Evolutionary conservation across 2,329 filamentous ascomycete species (phyloP).

Genomic region (Colletotrichum abscissum): DNA sequence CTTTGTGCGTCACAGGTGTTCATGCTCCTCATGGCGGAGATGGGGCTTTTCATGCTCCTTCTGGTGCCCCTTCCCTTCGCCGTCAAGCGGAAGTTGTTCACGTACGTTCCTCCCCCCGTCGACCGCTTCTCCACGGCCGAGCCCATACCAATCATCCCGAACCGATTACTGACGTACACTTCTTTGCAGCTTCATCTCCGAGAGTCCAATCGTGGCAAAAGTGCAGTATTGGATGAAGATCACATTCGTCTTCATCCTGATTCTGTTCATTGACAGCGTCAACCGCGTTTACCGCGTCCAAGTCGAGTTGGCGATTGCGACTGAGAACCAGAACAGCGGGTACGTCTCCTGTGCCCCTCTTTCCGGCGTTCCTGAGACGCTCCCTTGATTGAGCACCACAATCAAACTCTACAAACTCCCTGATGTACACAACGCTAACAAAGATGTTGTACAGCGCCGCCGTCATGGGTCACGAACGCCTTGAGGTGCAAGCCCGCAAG

Average conservation of each 20-base stretch:
- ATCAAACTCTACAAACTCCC: neutral
- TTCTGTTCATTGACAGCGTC: slow-evolving; percentile 97
- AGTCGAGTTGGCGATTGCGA: slow-evolving; percentile 81
- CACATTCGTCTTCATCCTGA: slow-evolving; percentile 98
- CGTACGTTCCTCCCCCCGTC: slow-evolving; percentile 53
- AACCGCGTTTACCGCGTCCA: slow-evolving; percentile 86
- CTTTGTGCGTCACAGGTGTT: slow-evolving; percentile 72
- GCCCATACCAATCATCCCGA: neutral
- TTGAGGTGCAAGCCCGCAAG: slow-evolving; percentile 99
- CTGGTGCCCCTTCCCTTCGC: slow-evolving; percentile 91
- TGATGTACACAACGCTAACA: neutral
- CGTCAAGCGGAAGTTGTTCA: slow-evolving; percentile 86
- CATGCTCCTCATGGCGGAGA: slow-evolving; percentile 83
- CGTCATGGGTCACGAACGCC: slow-evolving; percentile 90
- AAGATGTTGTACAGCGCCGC: slow-evolving; percentile 57
- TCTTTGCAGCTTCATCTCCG: slow-evolving; percentile 83
- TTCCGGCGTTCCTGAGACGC: neutral
- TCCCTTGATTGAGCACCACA: slow-evolving; percentile 10
- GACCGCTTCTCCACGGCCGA: neutral
- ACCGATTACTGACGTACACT: slow-evolving; percentile 17
- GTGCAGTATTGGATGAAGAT: slow-evolving; percentile 99
- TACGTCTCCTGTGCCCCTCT: slow-evolving; percentile 50
- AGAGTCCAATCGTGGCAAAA: slow-evolving; percentile 86
- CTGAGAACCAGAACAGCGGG: slow-evolving; percentile 67
- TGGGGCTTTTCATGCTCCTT: slow-evolving; percentile 82